Base-by-base conservation (phyloP, 2,329 filamentous ascomycete genomes). In the Epichloe baconii region DNA sequence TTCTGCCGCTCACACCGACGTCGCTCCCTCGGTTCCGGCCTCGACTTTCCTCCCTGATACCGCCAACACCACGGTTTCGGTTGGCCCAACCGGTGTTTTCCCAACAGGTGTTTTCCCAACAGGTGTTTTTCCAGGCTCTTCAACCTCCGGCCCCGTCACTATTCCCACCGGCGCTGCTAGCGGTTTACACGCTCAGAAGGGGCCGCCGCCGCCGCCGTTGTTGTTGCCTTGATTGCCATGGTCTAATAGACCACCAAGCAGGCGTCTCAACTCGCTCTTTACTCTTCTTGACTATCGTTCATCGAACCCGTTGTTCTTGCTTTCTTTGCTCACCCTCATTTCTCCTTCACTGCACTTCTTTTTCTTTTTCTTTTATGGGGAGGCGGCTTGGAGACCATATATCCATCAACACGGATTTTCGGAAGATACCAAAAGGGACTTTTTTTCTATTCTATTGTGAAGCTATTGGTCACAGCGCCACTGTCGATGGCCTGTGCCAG, bases 121-220 rank as follows among this genome's bases (percentile, higher is more conserved):
- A 2, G 23, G 23, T 26, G 23, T 26, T 26, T 7, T 46, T 12
- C 37, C 49, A 11, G 49, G 48, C 57, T 53, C 53, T 57, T 56
- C 50, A 21, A 52, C 58, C 38, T 52, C 58, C 17, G 49, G 54
- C 11, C 56, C 60, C 11, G 15, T 50, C 17, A 48, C 50, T n/a
- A 56, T 60, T 42, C 53, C 64, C 47, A 59, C 65, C 14, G 55
- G 51, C 41, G 66, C 62, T 53, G 69, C 69, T 47, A 64, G 59
- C 54, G 59, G 62, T 40, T 60, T 73, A 41, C 57, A 68, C 31
- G 59, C 68, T 54, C 66, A 70, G 57, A 66, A 66, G 54, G 68
- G 70, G 45, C 74, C 44, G 66, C 68, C 44, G 66, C 68, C 44
- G 66, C 68, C 37, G 64, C 63, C 41, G 66, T 65, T 38, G 53